A percentile compares a stretch with the other conserved stretches of the same genome.
These are phyloP conservation scores for Populus hybrid DNA, from an alignment of 441 rosid species.

Conservation along the genomic window DNA sequence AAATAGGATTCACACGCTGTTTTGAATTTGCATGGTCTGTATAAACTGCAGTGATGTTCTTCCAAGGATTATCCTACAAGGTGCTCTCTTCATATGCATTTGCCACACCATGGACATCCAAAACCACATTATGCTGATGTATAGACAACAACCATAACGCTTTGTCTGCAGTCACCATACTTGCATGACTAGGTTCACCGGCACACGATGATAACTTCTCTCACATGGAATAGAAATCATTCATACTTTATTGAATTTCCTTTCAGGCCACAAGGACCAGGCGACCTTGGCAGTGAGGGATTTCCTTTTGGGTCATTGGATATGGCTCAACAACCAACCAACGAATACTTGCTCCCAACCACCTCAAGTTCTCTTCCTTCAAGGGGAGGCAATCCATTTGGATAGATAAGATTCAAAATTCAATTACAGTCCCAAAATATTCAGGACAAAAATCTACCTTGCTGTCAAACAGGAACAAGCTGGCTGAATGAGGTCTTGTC, in stretches of 20 bases:
- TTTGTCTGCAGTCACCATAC: background rate
- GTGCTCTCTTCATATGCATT: background rate
- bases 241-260: slow-evolving; percentile 9
- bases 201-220: background rate
- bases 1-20: background rate
- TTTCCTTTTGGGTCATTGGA: slow-evolving; percentile 21
- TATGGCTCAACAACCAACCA: slow-evolving; percentile 29
- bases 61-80: background rate
- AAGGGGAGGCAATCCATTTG: slow-evolving; percentile 57
- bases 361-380: slow-evolving; percentile 37
- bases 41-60: background rate
- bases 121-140: background rate
- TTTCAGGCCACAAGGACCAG: slow-evolving; percentile 39
- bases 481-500: background rate
- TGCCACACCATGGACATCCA: background rate
- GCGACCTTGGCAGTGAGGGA: slow-evolving; percentile 26
- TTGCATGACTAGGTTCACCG: background rate
- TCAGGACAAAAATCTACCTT: background rate
- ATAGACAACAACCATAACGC: background rate
- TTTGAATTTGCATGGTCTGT: background rate
- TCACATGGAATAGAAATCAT: background rate
- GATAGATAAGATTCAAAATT: slow-evolving; percentile 16
- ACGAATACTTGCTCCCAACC: slow-evolving; percentile 30
- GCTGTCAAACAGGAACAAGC: slow-evolving; percentile 7
- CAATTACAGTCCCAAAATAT: background rate